Evolutionary conservation across 495 filamentous ascomycete genomes (phyloP).

Genomic region (Aspergillus indologenus): DNA sequence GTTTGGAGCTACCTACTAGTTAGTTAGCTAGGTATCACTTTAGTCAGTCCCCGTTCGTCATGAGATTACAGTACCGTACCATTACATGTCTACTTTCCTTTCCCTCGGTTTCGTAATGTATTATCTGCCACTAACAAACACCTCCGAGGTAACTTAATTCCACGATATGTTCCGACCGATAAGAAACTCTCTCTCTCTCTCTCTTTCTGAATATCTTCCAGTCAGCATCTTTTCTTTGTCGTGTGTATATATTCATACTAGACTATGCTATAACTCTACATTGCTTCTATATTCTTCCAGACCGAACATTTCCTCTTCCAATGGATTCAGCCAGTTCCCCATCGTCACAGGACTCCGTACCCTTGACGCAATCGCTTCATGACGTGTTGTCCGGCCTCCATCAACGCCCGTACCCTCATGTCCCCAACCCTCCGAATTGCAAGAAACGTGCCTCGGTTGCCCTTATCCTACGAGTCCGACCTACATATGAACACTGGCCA

Average conservation of each 20-base stretch:
- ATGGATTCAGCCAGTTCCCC: slow-evolving; percentile 8
- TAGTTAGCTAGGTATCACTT: too few relatives aligned
- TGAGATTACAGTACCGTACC: neutral
- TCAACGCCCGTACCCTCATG: slow-evolving; percentile 56
- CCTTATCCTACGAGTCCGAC: slow-evolving; percentile 65
- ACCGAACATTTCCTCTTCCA: neutral
- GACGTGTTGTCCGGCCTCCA: slow-evolving; percentile 50
- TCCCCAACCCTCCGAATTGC: slow-evolving; percentile 59
- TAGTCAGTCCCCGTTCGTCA: neutral
- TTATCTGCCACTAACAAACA: too few relatives aligned
- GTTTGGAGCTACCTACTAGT: neutral
- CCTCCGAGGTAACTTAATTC: neutral
- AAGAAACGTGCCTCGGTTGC: slow-evolving; percentile 72
- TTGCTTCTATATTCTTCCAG: neutral
- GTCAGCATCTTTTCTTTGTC: neutral
- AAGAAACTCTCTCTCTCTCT: neutral
- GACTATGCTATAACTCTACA: neutral
- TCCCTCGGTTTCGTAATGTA: neutral
- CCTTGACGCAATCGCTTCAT: slow-evolving; percentile 32
- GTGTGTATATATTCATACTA: neutral
- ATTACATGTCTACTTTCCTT: neutral
- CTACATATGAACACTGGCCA: slow-evolving; percentile 57
- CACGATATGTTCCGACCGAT: neutral
- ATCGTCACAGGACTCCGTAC: slow-evolving; percentile 4
- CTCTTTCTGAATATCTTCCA: neutral